Base-by-base conservation (phyloP, 768 basidiomycete genomes). In the Aureoboletus auriporus region DNA sequence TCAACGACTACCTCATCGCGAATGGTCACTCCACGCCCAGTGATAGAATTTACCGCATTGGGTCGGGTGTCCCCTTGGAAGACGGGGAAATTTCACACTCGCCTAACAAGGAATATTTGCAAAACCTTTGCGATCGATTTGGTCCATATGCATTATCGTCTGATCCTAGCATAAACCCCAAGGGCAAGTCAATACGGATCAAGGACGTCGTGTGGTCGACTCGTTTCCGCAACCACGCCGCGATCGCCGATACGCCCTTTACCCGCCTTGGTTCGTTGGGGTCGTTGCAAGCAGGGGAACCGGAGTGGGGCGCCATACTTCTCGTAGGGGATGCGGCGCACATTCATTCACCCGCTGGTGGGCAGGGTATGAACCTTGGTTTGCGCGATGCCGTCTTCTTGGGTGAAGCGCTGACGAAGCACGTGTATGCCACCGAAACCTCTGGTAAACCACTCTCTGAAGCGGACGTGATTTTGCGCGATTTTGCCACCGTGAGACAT, bases 301-400 rank as follows among this genome's bases (percentile, higher is more conserved):
- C 50, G 34, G 49, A 47, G n/a, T 62, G 61, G 2, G 57, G 54
- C 0, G 56, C 17, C 0, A 47, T 67, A 35, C 10, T 67, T 28
- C 57, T 78, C 39, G 42, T 74, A 2, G 75, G 75, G 1, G 75
- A 77, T 53, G 77, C 78, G 1, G 80, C 78, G 17, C 70, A 76
- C 17, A 73, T 79, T 41, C 80, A 80, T 46, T 75, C 79, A 1
- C 78, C 80, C 5, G 68, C 71, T 2, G 78, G 80, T 4, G 80
- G 79, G 1, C 79, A 81, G 52, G 80, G 80, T 7, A 77, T 82
- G 78, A 80, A 80, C 50, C 71, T 81, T 23, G 78, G 79, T 9
- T 59, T 82, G 20, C 71, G 79, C 10, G 79, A 81, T 47, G 78
- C 75, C 1, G 53, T 79, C 12, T 65, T 69, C 40, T 65, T 80